phyloP scores from a whole-genome alignment of 768 basidiomycete species.

The Suillus ampliporus region DNA sequence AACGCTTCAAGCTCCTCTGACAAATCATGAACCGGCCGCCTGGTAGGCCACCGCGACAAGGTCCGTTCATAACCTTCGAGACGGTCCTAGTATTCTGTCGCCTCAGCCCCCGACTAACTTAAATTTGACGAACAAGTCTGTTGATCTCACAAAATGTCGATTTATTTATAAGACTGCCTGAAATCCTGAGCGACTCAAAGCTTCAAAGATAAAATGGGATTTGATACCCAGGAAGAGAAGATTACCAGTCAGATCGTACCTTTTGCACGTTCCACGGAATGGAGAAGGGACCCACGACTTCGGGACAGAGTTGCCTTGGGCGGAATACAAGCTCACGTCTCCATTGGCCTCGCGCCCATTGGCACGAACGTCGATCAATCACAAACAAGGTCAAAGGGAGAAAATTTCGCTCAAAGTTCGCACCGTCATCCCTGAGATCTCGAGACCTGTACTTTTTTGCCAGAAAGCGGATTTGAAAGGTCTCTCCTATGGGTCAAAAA shows the following conservation, averaged over 20 bases:
- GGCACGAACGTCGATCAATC: slow-evolving; percentile 18
- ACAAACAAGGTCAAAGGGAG: slow-evolving; percentile 8
- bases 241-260: slow-evolving; percentile 14
- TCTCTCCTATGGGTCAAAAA: slow-evolving; percentile 10
- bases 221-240: slow-evolving; percentile 10
- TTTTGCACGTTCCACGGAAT: slow-evolving; percentile 14
- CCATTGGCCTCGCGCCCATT: slow-evolving; percentile 13
- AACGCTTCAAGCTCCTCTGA: background rate
- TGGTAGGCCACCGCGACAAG: background rate
- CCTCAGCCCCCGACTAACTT: background rate
- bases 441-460: slow-evolving; percentile 15
- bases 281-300: slow-evolving; percentile 5
- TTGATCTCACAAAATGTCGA: slow-evolving; percentile 8
- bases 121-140: background rate
- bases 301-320: slow-evolving; percentile 8
- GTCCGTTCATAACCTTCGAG: background rate
- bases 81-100: background rate
- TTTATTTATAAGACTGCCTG: background rate
- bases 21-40: background rate
- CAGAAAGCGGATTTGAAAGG: slow-evolving; percentile 14
- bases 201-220: background rate
- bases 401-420: slow-evolving; percentile 12
- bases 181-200: background rate
- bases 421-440: slow-evolving; percentile 10
- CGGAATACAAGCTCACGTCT: slow-evolving; percentile 6